Base-by-base conservation (phyloP, 306 rosid species). In the Ochetophila trinervis region DNA sequence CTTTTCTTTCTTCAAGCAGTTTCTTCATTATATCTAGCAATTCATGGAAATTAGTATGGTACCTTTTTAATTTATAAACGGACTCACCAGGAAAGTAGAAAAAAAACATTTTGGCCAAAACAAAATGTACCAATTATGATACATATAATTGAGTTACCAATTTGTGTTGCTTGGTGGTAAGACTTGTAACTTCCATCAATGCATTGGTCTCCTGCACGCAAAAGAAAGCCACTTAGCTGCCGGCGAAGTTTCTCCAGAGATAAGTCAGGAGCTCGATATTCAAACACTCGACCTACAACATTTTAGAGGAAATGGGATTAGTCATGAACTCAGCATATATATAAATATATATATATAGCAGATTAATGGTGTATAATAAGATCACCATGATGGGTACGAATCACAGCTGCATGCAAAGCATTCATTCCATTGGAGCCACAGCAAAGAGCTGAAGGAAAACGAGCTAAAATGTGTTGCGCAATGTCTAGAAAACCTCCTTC, bases 391-490 rank as follows among this genome's bases (percentile, higher is more conserved):
- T 50, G 19, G 19, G 21, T 50, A 15, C 62, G 62, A 53, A 66
- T 53, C 20, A 66, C 62, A 8, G 71, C 71, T 6, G 71, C 71
- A 22, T 66, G 71, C 36, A 66, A 40, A 53, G 71, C 71, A 66
- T 66, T 66, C 71, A 66, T 66, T 4, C 53, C 62, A 37, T 66
- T 52, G 23, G 71, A 24, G 21, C 71, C 71, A 4, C 20, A 9
- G 13, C 60, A 66, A 15, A 10, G 3, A 50, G 23, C 54, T 16
- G 8, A 6, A 35, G 37, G 22, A 37, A 30, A 54, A 20, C 53
- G 37, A 2, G 37, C 32, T 11, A 36, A 32, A 14, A 66, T 37
- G 48, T 18, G 19, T 7, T 51, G 13, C 2, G 70, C 70, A 37
- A 66, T 53, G 20, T 35, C 35, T 8, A 37, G 23, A 36, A 66